Evolutionary conservation across 164 flowering plant species (phyloP).

Genomic region (Euptelea pleiosperma): DNA sequence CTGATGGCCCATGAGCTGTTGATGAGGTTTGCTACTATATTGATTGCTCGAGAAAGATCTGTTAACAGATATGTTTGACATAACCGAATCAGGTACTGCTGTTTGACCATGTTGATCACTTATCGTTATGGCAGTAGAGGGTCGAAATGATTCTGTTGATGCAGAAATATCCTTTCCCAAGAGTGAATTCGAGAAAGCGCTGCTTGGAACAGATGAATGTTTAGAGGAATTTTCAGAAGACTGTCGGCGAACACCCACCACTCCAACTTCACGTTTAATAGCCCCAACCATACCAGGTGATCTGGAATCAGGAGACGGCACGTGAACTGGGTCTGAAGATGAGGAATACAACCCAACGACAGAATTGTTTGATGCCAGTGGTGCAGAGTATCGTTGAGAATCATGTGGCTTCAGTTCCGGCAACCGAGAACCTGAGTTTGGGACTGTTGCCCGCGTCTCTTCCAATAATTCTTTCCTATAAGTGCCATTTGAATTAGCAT

Average conservation of each 20-base stretch:
- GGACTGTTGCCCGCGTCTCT: constrained; percentile 27
- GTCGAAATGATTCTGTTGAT: constrained; percentile 39
- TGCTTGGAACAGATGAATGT: constrained; percentile 37
- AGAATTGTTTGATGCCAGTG: constrained; percentile 48
- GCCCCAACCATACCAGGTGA: constrained; percentile 73
- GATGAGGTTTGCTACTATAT: constrained; percentile 51
- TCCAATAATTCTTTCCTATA: constrained; percentile 35
- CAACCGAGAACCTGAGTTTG: constrained; percentile 29
- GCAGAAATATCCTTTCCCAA: constrained; percentile 35
- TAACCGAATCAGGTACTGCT: constrained; percentile 35
- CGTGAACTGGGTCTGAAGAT: constrained; percentile 95
- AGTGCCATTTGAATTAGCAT: constrained; percentile 30
- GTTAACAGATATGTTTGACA: constrained; percentile 29
- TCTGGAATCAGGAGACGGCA: constrained; percentile 82
- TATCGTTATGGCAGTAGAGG: constrained; percentile 39
- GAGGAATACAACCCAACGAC: constrained; percentile 81
- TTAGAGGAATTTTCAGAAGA: constrained; percentile 46
- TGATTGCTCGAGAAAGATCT: constrained; percentile 49
- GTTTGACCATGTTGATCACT: constrained; percentile 39
- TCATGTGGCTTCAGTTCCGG: constrained; percentile 33
- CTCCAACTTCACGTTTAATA: constrained; percentile 92
- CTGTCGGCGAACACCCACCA: constrained; percentile 72
- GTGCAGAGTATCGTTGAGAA: constrained; percentile 34
- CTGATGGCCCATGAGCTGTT: constrained; percentile 59
- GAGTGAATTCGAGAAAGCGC: constrained; percentile 36